Evolutionary conservation across 129 eudicot genomes (phyloP), one percentile per base, ranked within the genome.

Genomic region (Centrapalus pauciflorus): DNA sequence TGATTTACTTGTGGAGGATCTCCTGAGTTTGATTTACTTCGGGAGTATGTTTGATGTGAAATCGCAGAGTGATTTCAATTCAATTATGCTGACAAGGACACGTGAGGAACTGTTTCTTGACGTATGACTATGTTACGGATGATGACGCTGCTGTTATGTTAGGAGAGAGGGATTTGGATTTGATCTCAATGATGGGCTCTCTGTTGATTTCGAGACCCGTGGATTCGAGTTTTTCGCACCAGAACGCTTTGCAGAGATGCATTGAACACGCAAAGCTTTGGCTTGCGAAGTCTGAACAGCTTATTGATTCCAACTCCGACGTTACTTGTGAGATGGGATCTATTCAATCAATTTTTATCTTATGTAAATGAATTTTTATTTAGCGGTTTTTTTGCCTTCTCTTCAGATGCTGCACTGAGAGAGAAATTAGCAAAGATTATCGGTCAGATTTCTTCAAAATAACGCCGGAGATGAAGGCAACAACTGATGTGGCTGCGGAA

Each of bases 51-150:
- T 94, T 33, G 95, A 89, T 55, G 97, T 89, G 56, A 81, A 76
- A 41, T 62, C 79, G 7, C 82, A 73, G 61, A 70, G 61, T 4
- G 96, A 88, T 48, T 88, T 82, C 37, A 71, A 81, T 7, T 69
- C 85, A 16, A 70, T 71, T 30, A 78, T 89, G 97, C 52, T 86
- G 59, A 89, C 90, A 0, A 86, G 85, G 66, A 80, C 88, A 2
- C 46, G 99, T 89, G 78, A 74, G 99, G 68, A 80, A 74, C 9
- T 94, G 99, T 55, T 94, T 97, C 59, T 80, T 94, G 73, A 81
- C 86, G 14, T 94, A 94, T 17, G 99, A 94, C 62, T 84, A 81
- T 61, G 97, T 94, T 0, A 82, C 99, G 0, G 99, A 94, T 49
- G 97, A 90, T 73, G 97, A 87, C 16, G 80, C 77, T 27, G 77